Base-by-base conservation (phyloP, 2,329 filamentous ascomycete genomes). In the Pseudogymnoascus verrucosus region DNA sequence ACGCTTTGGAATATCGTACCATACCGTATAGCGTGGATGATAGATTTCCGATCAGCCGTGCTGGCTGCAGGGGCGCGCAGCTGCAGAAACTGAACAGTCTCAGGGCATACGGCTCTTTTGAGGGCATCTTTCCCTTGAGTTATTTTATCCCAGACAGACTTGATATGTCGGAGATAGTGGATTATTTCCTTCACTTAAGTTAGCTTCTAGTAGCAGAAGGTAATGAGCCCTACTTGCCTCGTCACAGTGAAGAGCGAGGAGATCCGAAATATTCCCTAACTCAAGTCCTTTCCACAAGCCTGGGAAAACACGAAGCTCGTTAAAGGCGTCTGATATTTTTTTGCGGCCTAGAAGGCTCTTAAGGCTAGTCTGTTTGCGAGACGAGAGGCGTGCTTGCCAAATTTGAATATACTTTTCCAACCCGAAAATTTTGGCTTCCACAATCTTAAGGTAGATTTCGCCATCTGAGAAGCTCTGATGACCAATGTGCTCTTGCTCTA, bases 191-290 rank as follows among this genome's bases (percentile, higher is more conserved):
- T 47, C 42, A 23, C 19, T 23, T 47, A 47, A 5, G 19, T 47
- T 47, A 47, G 19, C 42, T 47, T 47, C 11, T 6, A 47, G 42
- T 47, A 42, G 5, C 19, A 21, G 42, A 23, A 23, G 11, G 42
- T 21, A 14, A 47, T 23, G 2, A 47, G 42, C 42, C 19, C 10
- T 47, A 47, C 42, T 47, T 62, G 61, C 64, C 47, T 65, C 60
- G 19, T 65, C 31, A 34, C 47, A 64, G 39, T 39, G n/a, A 14
- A 64, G 16, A 44, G 63, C 65, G 14, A 66, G 14, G 5, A 63
- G 44, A 19, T 12, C 26, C 14, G 10, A 21, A 21, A 44, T 12
- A 40, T 65, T 65, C 0, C 64, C 64, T 19, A 65, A 51, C n/a
- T 65, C 57, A 12, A 65, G 42, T 2, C 62, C 34, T 40, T 12